Evolutionary conservation across 2,329 filamentous ascomycete species (phyloP).

Genomic region (Aspergillus hortae): DNA sequence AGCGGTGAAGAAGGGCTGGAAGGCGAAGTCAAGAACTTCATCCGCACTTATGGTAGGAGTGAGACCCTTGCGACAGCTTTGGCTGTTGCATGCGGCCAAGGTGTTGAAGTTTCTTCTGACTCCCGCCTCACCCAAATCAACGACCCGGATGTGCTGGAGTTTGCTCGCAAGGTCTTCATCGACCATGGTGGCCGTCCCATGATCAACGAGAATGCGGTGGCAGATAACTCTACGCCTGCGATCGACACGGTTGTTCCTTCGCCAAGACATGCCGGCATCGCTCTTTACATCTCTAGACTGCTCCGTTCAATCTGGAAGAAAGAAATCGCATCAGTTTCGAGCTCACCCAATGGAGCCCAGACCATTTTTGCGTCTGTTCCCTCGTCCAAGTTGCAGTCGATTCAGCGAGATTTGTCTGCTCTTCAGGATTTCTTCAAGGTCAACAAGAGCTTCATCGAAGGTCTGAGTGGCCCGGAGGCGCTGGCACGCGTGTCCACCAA

Average conservation of each 20-base stretch:
- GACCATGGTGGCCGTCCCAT: conserved; percentile 87
- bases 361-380: conserved; percentile 65
- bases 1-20: conserved; percentile 74
- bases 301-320: conserved; percentile 85
- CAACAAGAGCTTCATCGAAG: conserved; percentile 92
- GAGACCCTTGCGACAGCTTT: conserved; percentile 89
- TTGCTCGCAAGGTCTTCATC: conserved; percentile 82
- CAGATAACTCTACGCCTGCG: conserved; percentile 59
- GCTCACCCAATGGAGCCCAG: conserved; percentile 57
- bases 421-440: conserved; percentile 76
- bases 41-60: conserved; percentile 77
- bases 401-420: conserved; percentile 77
- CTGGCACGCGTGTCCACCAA: conserved; percentile 73
- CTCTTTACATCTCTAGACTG: conserved; percentile 82
- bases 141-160: conserved; percentile 81
- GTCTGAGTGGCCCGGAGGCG: conserved; percentile 84
- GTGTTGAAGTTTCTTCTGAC: conserved; percentile 71
- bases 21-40: conserved; percentile 76
- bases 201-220: conserved; percentile 70
- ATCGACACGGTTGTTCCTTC: conserved; percentile 84
- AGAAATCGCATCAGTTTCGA: conserved; percentile 61
- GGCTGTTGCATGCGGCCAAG: conserved; percentile 92
- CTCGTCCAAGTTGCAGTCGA: conserved; percentile 64
- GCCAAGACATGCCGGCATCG: conserved; percentile 81
- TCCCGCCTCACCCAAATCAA: conserved; percentile 66